Conservation (phyloP, 495 filamentous ascomycete genomes). For the Lasiosphaeria miniovina region DNA sequence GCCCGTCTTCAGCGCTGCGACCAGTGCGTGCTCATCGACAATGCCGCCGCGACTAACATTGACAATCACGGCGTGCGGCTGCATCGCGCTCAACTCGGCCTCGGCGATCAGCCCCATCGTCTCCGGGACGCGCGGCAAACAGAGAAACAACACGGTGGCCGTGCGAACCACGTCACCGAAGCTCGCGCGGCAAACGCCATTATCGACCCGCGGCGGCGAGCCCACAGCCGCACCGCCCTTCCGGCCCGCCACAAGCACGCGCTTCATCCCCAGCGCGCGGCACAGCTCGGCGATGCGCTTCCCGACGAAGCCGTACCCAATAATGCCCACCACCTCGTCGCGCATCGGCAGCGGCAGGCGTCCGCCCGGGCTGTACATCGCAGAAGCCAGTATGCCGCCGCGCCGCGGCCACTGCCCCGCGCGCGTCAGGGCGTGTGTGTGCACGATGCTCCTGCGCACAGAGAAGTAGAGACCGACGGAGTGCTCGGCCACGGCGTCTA, state of each 20-base stretch:
- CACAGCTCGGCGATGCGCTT: conserved; percentile 31
- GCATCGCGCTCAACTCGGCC: conserved; percentile 50
- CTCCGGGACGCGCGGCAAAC: conserved; percentile 41
- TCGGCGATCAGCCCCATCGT: conserved; percentile 46
- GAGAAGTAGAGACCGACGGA: too few relatives aligned
- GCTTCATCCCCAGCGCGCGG: conserved; percentile 46
- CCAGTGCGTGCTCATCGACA: conserved; percentile 51
- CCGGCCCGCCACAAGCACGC: conserved; percentile 48
- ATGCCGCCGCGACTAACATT: conserved; percentile 59
- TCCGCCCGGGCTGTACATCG: neutral
- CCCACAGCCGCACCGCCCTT: conserved; percentile 31
- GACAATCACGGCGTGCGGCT: conserved; percentile 44
- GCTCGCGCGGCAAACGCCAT: conserved; percentile 33
- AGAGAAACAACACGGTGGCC: conserved; percentile 49
- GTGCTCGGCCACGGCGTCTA: neutral
- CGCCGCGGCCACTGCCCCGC: too few relatives aligned
- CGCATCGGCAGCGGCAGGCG: neutral
- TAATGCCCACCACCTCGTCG: conserved; percentile 46
- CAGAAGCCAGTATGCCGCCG: neutral
- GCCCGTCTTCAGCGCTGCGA: conserved; percentile 43
- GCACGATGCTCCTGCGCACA: too few relatives aligned
- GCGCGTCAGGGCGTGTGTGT: too few relatives aligned
- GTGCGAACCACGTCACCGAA: conserved; percentile 38
- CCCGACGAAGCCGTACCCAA: conserved; percentile 54
- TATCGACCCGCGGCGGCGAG: conserved; percentile 27